These are phyloP conservation scores for Citrus maxima DNA, from an alignment of 345 rosid species.

Conservation along the genomic window DNA sequence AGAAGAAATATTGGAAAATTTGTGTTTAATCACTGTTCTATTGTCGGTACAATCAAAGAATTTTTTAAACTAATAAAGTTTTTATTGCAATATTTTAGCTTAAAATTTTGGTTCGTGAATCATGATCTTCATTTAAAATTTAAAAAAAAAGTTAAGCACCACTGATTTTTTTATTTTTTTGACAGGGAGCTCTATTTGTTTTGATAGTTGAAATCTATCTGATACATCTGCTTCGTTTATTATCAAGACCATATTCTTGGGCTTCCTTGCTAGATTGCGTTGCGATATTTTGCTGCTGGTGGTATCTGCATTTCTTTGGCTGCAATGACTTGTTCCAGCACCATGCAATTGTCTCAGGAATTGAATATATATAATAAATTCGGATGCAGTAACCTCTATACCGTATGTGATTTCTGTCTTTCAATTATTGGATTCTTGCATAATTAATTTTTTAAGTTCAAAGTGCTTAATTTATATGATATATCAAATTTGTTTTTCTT, in stretches of 20 bases:
- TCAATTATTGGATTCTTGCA: not conserved
- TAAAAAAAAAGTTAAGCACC: not conserved
- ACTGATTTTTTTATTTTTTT: not conserved
- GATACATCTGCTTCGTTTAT: not conserved
- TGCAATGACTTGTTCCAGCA: conserved; percentile 47
- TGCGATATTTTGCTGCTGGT: conserved; percentile 8
- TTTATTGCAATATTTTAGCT: not conserved
- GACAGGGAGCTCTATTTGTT: not conserved
- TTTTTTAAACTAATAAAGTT: not conserved
- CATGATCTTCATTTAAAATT: not conserved
- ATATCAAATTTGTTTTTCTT: not conserved
- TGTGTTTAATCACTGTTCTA: conserved; percentile 5
- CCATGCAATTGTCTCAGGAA: conserved; percentile 53
- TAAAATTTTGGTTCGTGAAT: not conserved
- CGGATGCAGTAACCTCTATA: conserved; percentile 27
- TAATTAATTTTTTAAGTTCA: not conserved
- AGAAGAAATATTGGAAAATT: not conserved
- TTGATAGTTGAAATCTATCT: not conserved
- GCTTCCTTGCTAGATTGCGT: not conserved
- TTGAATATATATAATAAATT: conserved; percentile 34
- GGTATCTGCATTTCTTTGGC: conserved; percentile 18
- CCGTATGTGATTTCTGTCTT: conserved; percentile 27
- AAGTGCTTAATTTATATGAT: not conserved
- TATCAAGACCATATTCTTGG: not conserved
- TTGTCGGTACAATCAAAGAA: not conserved